Evolutionary conservation across 768 basidiomycete genomes (phyloP), one percentile per base, ranked within the genome.

Genomic region (Mrakia gelida): DNA sequence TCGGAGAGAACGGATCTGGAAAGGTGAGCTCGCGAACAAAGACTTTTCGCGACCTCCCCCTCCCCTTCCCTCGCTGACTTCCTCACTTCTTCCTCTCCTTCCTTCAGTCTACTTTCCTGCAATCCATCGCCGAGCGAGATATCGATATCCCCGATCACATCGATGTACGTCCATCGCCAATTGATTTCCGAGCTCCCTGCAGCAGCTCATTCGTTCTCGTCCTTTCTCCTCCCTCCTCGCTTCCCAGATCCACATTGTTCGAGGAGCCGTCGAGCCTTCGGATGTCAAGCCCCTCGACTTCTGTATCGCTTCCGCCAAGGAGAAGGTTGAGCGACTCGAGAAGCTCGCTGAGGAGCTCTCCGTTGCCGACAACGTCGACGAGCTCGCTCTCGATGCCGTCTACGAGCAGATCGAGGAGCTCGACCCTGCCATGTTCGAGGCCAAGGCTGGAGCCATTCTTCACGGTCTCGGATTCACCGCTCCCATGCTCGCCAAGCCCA

Each of bases 1-100:
- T 99, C 62, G 96, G 96, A 54, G 94, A 98, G 85, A 98, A 99
- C 83, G 96, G 96, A 45, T 95, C 93, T n/a, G 96, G 96, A 86
- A 99, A 99, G 90, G 95, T 95, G 80, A 70, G 82, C 81, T 54
- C 32, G 54, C 11, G 6, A 21, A 11, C 68, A 41, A 52, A n/a
- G 26, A 11, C 34, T 41, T 41, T 71, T 54, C 9, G n/a, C 61
- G 18, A n/a, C 65, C 67, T n/a, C n/a, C 30, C 68, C 54, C 15
- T 38, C 6, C 56, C 10, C 30, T 32, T 8, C 30, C 16, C 21
- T 30, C 9, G 43, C 65, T 76, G 65, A 52, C 67, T 32, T 13
- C 59, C 68, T 32, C 30, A 26, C 75, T 11, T 38, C 18, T 9
- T 30, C 21, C 73, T 13, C 26, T n/a, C 16, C 43, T 16, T 68